Evolutionary conservation across 1,284 basidiomycete species (phyloP), one percentile per base, ranked within the genome.

Genomic region (Calocybe gambosa): DNA sequence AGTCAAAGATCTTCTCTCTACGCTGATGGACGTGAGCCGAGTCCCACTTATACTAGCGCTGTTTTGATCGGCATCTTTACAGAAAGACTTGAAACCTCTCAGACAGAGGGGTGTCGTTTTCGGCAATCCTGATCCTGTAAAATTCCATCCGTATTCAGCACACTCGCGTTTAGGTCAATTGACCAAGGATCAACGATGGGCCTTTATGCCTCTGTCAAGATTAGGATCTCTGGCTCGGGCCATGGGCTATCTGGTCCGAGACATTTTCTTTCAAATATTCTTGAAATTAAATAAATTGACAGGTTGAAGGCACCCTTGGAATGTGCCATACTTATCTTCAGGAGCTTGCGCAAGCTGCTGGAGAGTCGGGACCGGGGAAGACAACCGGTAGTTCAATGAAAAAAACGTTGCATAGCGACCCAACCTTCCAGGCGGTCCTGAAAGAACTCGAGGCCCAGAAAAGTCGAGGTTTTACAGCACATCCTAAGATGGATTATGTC

Each of bases 401-500:
- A 50, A 73, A 69, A 54, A 66, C 67, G 46, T 62, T 83, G 25
- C 67, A 69, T 38, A 73, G 75, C 21, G 76, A 89, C 54, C 64
- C 77, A 0, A 65, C 73, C 15, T 89, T 87, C 55, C 73, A 77
- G 49, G 73, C 71, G 10, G 65, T 89, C 31, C 71, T 90, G 55
- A 63, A 67, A 16, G 81, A 86, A 55, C 70, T 92, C 23, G 80
- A 88, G 47, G 54, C 53, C n/a, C 74, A 77, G 56, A 68, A 70
- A 43, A 63, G 66, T 35, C 64, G 62, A 1, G 79, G 78, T 2
- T 85, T 83, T 55, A 62, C 74, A 3, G 62, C 76, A 36, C 96
- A 99, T 65, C 96, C 96, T 2, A 99, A 99, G 70, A 89, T 99
- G 84, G 86, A 89, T 31, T 85, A 78, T 51, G 74, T 97, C 12